Base-by-base conservation (phyloP, 2,329 filamentous ascomycete species). In the Mariannaea sp. region DNA sequence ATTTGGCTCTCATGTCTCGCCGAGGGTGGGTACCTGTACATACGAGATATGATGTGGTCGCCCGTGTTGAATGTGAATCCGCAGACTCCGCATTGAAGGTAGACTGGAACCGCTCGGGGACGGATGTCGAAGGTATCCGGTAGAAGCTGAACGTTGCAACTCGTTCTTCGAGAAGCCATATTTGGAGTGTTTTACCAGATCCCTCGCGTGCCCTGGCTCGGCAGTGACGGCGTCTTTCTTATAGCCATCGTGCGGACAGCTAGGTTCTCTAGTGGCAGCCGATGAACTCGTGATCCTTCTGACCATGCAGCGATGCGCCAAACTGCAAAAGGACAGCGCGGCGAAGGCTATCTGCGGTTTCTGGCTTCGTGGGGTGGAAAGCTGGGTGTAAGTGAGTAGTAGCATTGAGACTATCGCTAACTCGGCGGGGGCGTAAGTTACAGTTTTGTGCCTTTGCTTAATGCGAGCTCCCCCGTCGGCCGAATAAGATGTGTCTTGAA, bases 21-120 rank as follows among this genome's bases (percentile, higher is more conserved):
- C 8, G 22, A 5, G 22, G 8, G 22, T 24, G 22, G 30, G 30
- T 6, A 5, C 30, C 5, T 32, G 26, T 46, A 14, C 43, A 27
- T 35, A 46, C 43, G 43, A 36, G 43, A 30, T 46, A 46, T 22
- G 20, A 46, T 46, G 7, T 32, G 43, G 26, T 46, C 43, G n/a
- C 33, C 33, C 30, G 36, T 16, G 16, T 32, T 35, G 30, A 46
- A 46, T 14, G 43, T 46, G 43, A 46, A 46, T 19, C 43, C 43
- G 24, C 43, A 46, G 3, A 32, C 43, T n/a, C 43, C 43, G 32
- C 43, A 46, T 17, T 46, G 43, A 27, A 46, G 43, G 19, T 46
- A 46, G 17, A 46, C 22, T 12, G 43, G 43, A 22, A 46, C 36
- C 12, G 43, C 27, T 16, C 22, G 26, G 43, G 30, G 43, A 22